Conservation (phyloP, 2,329 filamentous ascomycete genomes). For the Stagonosporopsis chrysanthemi region DNA sequence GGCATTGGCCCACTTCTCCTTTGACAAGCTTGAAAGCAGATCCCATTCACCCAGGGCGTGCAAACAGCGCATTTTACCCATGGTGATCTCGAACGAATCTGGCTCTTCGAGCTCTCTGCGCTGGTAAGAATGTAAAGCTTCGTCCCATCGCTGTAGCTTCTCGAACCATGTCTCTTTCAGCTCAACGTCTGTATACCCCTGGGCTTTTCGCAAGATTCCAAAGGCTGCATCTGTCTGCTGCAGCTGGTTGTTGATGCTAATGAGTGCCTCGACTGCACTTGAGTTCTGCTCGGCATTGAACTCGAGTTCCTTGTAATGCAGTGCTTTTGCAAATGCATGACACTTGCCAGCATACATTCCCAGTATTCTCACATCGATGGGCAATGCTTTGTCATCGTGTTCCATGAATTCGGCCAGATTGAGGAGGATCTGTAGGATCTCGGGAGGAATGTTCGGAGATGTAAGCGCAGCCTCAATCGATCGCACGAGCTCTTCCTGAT, state of each 20-base stretch:
- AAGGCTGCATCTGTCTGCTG: conserved; percentile 99
- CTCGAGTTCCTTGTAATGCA: conserved; percentile 98
- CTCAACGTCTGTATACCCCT: conserved; percentile 94
- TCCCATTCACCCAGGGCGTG: conserved; percentile 99
- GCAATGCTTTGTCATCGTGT: conserved; percentile 96
- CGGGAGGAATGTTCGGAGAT: conserved; percentile 93
- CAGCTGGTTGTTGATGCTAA: conserved; percentile 98
- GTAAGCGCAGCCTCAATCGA: conserved; percentile 96
- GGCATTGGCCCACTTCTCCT: conserved; percentile 93
- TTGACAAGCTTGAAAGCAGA: conserved; percentile 82
- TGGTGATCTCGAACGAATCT: conserved; percentile 88
- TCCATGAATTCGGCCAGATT: conserved; percentile 99
- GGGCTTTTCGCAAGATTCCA: conserved; percentile 93
- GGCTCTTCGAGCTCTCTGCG: conserved; percentile 78
- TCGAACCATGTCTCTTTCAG: conserved; percentile 99
- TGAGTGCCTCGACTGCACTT: conserved; percentile 92
- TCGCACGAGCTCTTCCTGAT: conserved; percentile 93
- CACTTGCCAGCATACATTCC: conserved; percentile 96
- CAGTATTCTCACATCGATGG: conserved; percentile 94
- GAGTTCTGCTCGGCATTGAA: conserved; percentile 98
- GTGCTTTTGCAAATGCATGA: conserved; percentile 95
- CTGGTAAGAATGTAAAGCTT: conserved; percentile 90
- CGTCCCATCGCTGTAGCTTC: conserved; percentile 97
- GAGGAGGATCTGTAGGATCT: conserved; percentile 90
- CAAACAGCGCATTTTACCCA: conserved; percentile 99